Percentiles rank a stretch among this genome's conserved stretches.
Evolutionary conservation across 2,329 filamentous ascomycete species (phyloP).

Genomic region (Magnaporthales sp.): DNA sequence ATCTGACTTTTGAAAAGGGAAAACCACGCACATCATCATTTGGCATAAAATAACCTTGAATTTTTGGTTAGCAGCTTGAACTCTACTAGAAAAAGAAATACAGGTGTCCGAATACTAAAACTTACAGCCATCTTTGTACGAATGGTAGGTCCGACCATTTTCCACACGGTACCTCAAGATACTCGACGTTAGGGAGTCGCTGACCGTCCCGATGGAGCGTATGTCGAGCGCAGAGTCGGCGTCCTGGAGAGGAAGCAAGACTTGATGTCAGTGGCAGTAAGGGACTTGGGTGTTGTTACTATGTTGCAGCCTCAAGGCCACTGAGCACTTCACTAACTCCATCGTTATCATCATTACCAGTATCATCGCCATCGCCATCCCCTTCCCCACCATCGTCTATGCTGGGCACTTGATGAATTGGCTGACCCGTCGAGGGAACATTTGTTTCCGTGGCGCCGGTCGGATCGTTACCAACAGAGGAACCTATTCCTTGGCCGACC

Average conservation of each 20-base stretch:
- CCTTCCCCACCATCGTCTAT: neutral
- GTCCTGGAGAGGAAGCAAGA: neutral
- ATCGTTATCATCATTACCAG: neutral
- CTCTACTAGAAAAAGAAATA: neutral
- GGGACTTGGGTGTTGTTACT: neutral
- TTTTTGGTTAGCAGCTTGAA: neutral
- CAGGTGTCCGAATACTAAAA: neutral
- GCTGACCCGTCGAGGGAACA: neutral
- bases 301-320: neutral
- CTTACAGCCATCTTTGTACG: slow-evolving; percentile 22
- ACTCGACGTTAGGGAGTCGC: slow-evolving; percentile 18
- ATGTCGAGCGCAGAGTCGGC: slow-evolving; percentile 1
- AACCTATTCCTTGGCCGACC: neutral
- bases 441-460: neutral
- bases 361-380: neutral
- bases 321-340: neutral
- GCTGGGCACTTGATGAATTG: neutral
- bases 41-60: slow-evolving; percentile 23
- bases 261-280: neutral
- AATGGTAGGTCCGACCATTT: slow-evolving; percentile 28
- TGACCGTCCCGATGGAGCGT: neutral
- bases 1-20: neutral
- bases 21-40: slow-evolving; percentile 22
- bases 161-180: slow-evolving; percentile 20
- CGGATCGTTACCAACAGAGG: neutral